Evolutionary conservation across 139 green algal species (phyloP), one percentile per base, ranked within the genome.

Genomic region (Chlamydomonas incerta): DNA sequence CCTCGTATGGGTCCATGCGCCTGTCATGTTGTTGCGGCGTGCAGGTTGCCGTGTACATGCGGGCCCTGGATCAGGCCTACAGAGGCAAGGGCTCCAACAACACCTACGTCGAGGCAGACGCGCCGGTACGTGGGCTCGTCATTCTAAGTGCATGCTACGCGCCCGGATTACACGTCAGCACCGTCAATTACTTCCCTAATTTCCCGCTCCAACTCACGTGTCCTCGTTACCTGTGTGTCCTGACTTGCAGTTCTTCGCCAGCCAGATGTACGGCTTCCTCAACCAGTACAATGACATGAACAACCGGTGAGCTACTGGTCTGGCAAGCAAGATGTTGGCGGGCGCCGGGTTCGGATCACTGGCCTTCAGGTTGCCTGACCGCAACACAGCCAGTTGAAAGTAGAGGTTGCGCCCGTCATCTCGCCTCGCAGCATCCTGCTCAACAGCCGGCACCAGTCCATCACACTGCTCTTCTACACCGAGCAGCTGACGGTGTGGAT

Each of bases 41-140:
- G 34, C 58, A 81, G 74, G 23, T 26, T 0, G 26, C 71, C 31
- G 74, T 81, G 26, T 14, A 35, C 3, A 14, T 65, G 10, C 74
- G 74, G 14, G 74, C 74, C 1, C 24, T 82, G 74, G 74, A 82
- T 21, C 74, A 82, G 74, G 35, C 58, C 0, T 82, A 82, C 34
- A 26, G 46, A 20, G 74, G 74, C 58, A 71, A 58, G 58, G 74
- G 58, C 11, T 41, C 74, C 0, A 60, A 71, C 58, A 26, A 41
- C 29, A 72, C 58, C 9, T 82, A 82, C 74, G 14, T 21, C 8
- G 9, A 21, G 14, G 69, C 35, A 8, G 35, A 58, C 20, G 69
- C 35, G 5, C 20, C 31, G 31, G 66, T 72, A 31, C 11, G 66
- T 33, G 20, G 28, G 62, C 52, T 58, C 13, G 52, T 15, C 52